phyloP scores from a whole-genome alignment of 805 yeast genomes.

The Saturnispora serradocipensis region DNA sequence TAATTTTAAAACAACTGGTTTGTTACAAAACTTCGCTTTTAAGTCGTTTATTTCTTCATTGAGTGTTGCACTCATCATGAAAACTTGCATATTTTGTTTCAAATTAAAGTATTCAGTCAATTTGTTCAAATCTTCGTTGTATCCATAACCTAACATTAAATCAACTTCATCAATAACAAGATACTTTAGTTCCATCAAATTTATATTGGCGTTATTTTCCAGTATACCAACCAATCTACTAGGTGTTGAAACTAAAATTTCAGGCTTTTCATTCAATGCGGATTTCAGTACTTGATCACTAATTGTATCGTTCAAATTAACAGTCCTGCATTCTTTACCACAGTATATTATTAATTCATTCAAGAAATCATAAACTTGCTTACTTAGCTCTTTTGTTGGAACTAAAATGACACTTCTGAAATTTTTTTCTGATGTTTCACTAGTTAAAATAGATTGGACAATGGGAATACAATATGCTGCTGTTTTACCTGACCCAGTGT shows the following conservation, averaged over 20 bases:
- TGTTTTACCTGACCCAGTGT: conserved; percentile 95
- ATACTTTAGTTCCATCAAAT: conserved; percentile 49
- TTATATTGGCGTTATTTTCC: conserved; percentile 37
- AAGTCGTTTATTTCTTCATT: conserved; percentile 75
- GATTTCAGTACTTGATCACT: conserved; percentile 66
- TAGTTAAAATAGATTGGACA: conserved; percentile 59
- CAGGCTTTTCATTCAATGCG: conserved; percentile 65
- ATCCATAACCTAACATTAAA: conserved; percentile 80
- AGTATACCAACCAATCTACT: conserved; percentile 54
- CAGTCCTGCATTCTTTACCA: conserved; percentile 49
- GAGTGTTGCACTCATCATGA: conserved; percentile 93
- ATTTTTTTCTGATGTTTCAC: conserved; percentile 20
- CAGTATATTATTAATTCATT: conserved; percentile 63
- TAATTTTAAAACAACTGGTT: conserved; percentile 72
- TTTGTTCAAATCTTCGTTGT: conserved; percentile 69
- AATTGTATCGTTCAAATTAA: conserved; percentile 55
- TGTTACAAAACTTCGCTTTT: conserved; percentile 70
- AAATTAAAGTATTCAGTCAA: conserved; percentile 58
- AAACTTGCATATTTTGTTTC: conserved; percentile 72
- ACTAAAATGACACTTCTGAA: conserved; percentile 67
- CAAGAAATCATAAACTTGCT: conserved; percentile 69
- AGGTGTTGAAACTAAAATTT: conserved; percentile 81
- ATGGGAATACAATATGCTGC: conserved; percentile 86
- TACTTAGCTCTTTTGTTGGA: conserved; percentile 87
- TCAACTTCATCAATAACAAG: conserved; percentile 94